phyloP scores from a whole-genome alignment of 352 stramenopile species.

The Globisporangium camurandrum region DNA sequence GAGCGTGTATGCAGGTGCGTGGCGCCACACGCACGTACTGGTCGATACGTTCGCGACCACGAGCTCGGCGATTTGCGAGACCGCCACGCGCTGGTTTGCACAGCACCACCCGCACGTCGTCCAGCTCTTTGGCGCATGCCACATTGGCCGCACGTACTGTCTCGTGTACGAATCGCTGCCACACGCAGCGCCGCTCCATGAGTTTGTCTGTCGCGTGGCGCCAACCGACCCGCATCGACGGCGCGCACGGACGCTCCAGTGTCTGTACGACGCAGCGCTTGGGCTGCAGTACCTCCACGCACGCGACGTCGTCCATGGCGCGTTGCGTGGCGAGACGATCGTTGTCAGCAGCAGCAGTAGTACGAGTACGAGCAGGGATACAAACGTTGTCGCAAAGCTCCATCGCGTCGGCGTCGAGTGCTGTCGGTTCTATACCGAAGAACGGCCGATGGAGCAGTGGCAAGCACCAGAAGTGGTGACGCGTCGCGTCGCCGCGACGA shows the following conservation, averaged over 20 bases:
- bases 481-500: not conserved
- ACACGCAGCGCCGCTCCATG: not conserved
- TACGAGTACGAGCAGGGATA: no score
- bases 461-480: constrained; percentile 4
- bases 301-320: constrained; percentile 14
- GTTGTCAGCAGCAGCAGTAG: no score
- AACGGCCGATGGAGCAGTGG: constrained; percentile 3
- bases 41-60: not conserved
- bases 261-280: constrained; percentile 15
- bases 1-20: not conserved
- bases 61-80: not conserved
- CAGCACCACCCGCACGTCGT: constrained; percentile 7
- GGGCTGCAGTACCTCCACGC: constrained; percentile 21
- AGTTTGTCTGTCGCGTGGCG: not conserved
- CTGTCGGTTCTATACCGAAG: no score
- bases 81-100: not conserved
- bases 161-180: constrained; percentile 1
- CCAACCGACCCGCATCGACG: no score
- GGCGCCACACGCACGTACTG: not conserved
- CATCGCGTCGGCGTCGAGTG: not conserved
- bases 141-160: not conserved
- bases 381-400: constrained; percentile 11
- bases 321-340: constrained; percentile 8
- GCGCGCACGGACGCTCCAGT: constrained; percentile 1
- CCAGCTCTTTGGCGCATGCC: constrained; percentile 2